These are phyloP conservation scores for Entomortierella parvispora DNA, from an alignment of 192 early-diverging fungal genomes.

Conservation along the genomic window DNA sequence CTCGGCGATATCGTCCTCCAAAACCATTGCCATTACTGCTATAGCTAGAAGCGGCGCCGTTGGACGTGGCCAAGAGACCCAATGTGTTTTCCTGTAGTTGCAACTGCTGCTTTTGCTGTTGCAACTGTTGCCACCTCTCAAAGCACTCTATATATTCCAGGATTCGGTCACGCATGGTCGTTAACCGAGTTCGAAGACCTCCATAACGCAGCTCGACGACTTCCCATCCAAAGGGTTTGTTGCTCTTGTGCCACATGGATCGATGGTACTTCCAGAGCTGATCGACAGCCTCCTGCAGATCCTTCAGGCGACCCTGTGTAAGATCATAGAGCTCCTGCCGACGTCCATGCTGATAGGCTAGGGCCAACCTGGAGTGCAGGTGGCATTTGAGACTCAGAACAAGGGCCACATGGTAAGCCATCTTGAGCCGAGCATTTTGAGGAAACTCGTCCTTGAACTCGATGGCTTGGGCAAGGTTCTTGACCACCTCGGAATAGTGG, in stretches of 20 bases:
- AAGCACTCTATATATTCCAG: conserved; percentile 64
- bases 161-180: conserved; percentile 76
- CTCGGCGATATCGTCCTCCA: conserved; percentile 43
- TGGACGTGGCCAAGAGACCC: not conserved
- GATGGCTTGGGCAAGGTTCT: conserved; percentile 62
- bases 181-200: conserved; percentile 69
- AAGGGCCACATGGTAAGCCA: conserved; percentile 74
- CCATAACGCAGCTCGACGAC: conserved; percentile 87
- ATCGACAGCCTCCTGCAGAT: conserved; percentile 70
- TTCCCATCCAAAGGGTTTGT: conserved; percentile 91
- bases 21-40: conserved; percentile 48
- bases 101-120: conserved; percentile 11
- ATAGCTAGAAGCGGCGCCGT: conserved; percentile 19
- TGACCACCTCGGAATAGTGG: conserved; percentile 69
- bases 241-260: conserved; percentile 77
- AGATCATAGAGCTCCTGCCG: conserved; percentile 66
- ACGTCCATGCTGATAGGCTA: conserved; percentile 66
- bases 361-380: conserved; percentile 69
- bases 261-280: conserved; percentile 86
- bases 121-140: conserved; percentile 6
- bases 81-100: not conserved
- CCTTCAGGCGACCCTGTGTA: conserved; percentile 62
- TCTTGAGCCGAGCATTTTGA: conserved; percentile 72
- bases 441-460: conserved; percentile 63
- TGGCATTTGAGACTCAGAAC: conserved; percentile 77